phyloP scores from a whole-genome alignment of 2,329 filamentous ascomycete genomes.

The Talaromyces amestolkiae region DNA sequence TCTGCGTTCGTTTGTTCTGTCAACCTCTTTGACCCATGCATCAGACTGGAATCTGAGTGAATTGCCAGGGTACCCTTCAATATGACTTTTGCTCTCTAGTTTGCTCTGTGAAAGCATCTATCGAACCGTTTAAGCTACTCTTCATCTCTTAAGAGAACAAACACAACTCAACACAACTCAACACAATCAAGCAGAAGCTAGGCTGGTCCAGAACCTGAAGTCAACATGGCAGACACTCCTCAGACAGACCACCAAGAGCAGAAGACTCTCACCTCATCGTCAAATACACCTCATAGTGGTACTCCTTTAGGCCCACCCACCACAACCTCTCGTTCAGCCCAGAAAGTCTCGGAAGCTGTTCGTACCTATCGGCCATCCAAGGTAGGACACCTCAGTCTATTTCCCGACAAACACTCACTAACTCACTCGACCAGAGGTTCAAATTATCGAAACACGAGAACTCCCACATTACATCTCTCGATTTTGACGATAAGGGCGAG shows the following conservation, averaged over 20 bases:
- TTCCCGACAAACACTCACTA: conserved; percentile 12
- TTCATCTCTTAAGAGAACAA: not conserved
- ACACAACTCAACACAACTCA: not conserved
- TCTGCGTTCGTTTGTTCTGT: not conserved
- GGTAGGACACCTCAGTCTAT: conserved; percentile 47
- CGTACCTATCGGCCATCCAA: conserved; percentile 75
- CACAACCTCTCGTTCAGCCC: conserved; percentile 39
- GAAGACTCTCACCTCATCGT: conserved; percentile 11
- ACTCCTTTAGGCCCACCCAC: conserved; percentile 14
- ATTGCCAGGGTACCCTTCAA: not conserved
- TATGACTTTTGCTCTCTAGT: not conserved
- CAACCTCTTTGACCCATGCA: not conserved
- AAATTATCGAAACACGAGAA: conserved; percentile 35
- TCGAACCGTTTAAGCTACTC: not conserved
- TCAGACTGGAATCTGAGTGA: not conserved
- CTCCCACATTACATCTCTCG: conserved; percentile 74
- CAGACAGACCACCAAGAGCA: conserved; percentile 18
- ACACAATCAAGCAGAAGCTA: not conserved
- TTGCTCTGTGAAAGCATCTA: not conserved
- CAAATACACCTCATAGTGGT: conserved; percentile 16
- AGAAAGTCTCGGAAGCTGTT: conserved; percentile 75
- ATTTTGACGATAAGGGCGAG: conserved; percentile 95
- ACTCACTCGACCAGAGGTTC: conserved; percentile 7
- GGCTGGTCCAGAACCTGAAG: not conserved
- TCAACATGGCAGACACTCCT: conserved; percentile 24